Evolutionary conservation across 208 protist genomes (phyloP), one percentile per base, ranked within the genome.

Genomic region (Leishmania arabica): DNA sequence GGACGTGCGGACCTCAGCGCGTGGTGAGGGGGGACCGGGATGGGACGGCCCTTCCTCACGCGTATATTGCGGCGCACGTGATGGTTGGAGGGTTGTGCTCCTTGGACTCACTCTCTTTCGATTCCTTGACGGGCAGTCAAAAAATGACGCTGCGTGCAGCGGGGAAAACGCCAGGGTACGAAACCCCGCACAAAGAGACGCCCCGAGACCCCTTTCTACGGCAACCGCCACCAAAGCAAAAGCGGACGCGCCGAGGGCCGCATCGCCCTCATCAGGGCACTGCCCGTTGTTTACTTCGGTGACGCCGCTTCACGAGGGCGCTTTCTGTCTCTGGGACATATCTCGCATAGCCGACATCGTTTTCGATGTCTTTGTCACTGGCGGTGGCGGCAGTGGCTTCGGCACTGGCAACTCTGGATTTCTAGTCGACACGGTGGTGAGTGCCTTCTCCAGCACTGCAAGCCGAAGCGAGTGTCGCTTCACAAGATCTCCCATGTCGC

Each of bases 391-490:
- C 11, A 66, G 56, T 47, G 56, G 17, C 51, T 58, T 54, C 60
- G 31, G 54, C 54, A 24, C n/a, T 13, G 7, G 45, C 58, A 7
- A 7, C 65, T 47, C 74, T 45, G 74, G 37, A 47, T 42, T 31
- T 31, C 21, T 31, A 45, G 53, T 34, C 27, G 74, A 45, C 56
- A 31, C 74, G 11, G 53, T 58, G 1, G 71, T 70, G 15, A 82
- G 42, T 21, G 70, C 64, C 37, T 40, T 37, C 76, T 85, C 78
- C 13, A 86, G 37, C 27, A 79, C 68, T 37, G 69, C 84, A 0
- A 90, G 79, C 17, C 87, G 80, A 34, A 37, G 24, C n/a, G 86
- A 65, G 76, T 94, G 85, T n/a, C 65, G 49, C 78, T 73, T 75
- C 64, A 91, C 82, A 47, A 88, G 86, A 9, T 65, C 47, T 37